Evolutionary conservation across 106 monocot genomes (phyloP).

Genomic region (Apostasia ramifera): DNA sequence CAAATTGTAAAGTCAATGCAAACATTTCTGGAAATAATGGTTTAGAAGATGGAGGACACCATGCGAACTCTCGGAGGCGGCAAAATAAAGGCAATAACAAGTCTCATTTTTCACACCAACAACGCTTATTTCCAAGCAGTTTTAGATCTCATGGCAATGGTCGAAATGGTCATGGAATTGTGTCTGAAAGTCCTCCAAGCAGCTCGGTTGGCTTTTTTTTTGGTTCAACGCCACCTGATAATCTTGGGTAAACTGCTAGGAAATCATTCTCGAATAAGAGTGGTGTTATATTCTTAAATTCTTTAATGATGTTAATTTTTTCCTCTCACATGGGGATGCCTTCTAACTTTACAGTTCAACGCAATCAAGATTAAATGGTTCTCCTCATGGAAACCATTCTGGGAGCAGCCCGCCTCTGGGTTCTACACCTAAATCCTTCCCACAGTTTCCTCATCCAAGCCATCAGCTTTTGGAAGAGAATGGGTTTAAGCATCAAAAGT

Average conservation of each 20-base stretch:
- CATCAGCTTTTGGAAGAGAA: constrained; percentile 91
- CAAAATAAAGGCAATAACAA: constrained; percentile 60
- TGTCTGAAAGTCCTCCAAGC: constrained; percentile 81
- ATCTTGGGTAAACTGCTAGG: constrained; percentile 37
- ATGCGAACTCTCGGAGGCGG: constrained; percentile 40
- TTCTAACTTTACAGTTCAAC: constrained; percentile 26
- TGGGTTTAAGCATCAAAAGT: constrained; percentile 94
- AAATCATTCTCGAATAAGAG: too few relatives aligned
- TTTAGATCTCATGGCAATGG: constrained; percentile 30
- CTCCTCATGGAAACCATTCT: constrained; percentile 55
- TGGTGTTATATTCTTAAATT: not conserved
- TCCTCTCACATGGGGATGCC: too few relatives aligned
- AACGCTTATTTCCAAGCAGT: constrained; percentile 63
- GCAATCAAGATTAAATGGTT: constrained; percentile 54
- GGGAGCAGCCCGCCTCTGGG: constrained; percentile 75
- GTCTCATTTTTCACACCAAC: constrained; percentile 40
- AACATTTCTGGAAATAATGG: constrained; percentile 26
- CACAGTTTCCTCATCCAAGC: constrained; percentile 90
- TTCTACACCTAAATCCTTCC: constrained; percentile 73
- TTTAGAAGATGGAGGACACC: constrained; percentile 40
- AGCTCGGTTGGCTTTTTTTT: constrained; percentile 87
- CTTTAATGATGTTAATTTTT: too few relatives aligned
- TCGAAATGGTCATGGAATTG: constrained; percentile 31
- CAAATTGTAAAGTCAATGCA: constrained; percentile 23
- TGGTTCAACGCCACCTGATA: constrained; percentile 85